Base-by-base conservation (phyloP, 441 rosid species). In the Manihot esculenta region DNA sequence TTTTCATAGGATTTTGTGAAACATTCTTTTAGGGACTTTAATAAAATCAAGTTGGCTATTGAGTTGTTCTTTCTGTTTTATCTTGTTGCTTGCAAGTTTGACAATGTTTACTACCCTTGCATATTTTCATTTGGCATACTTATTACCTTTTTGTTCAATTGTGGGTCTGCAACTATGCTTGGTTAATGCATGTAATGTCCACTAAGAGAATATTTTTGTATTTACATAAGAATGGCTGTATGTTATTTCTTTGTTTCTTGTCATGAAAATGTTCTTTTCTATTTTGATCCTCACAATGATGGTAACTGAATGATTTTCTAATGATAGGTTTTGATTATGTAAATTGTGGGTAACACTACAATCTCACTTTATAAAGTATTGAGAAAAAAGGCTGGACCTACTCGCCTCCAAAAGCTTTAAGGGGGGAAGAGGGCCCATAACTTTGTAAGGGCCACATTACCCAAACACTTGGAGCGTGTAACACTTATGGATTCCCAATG, bases 1-100 rank as follows among this genome's bases (percentile, higher is more conserved):
- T 59, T 42, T 74, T 51, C 35, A 35, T 47, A 38, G 41, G 56
- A 48, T 64, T 23, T 10, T 66, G 62, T 45, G 60, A 38, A 64
- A 38, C 56, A 42, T 66, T 41, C 35, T 23, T 53, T 45, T 14
- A 18, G 24, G 50, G 62, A 53, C 21, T 44, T 33, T 10, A 24
- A 41, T 48, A 53, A 35, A 60, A 53, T 62, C 44, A 53, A 8
- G 38, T 33, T 33, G 38, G 6, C 6, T 15, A n/a, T 38, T 44
- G 12, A 20, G 49, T 41, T 64, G 30, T 53, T 55, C 24, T 17
- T 21, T 17, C 51, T 15, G 38, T 18, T 62, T 41, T 18, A 26
- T 60, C 14, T 14, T 27, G 13, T 15, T 27, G 26, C 41, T 58
- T 14, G 11, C 44, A n/a, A 14, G 21, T n/a, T 2, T 7, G 14